A percentile compares a stretch with the other conserved stretches of the same genome.
These are phyloP conservation scores for Torulaspora microellipsoides DNA, from an alignment of 805 yeast genomes.

Conservation along the genomic window DNA sequence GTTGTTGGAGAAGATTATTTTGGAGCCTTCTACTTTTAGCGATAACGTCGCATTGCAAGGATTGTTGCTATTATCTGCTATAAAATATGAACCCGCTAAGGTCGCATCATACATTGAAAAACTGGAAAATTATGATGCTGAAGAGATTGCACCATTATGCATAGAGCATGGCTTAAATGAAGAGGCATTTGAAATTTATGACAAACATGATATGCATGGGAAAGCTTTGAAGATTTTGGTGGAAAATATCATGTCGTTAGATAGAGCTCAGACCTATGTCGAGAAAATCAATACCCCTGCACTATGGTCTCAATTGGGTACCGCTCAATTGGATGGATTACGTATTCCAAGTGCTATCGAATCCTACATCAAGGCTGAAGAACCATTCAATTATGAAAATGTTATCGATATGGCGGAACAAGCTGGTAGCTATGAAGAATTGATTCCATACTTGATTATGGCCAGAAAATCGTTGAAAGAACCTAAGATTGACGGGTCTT, in stretches of 20 bases:
- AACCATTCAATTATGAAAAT: conserved; percentile 82
- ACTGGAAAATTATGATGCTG: conserved; percentile 85
- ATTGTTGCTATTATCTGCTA: conserved; percentile 85
- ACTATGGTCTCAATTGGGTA: conserved; percentile 92
- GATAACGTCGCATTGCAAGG: conserved; percentile 96
- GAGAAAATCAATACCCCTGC: conserved; percentile 82
- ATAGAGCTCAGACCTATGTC: conserved; percentile 90
- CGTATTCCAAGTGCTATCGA: conserved; percentile 87
- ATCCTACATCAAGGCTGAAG: conserved; percentile 87
- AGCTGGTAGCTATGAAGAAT: conserved; percentile 94
- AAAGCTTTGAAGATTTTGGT: conserved; percentile 88
- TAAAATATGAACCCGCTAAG: conserved; percentile 87
- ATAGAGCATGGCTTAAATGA: conserved; percentile 83
- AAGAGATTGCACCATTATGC: conserved; percentile 90
- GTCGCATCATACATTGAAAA: conserved; percentile 82
- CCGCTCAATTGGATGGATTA: conserved; percentile 91
- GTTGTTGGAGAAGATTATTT: conserved; percentile 87
- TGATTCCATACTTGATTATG: conserved; percentile 79
- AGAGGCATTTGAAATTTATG: conserved; percentile 91
- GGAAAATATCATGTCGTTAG: conserved; percentile 89
- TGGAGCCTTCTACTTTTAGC: conserved; percentile 95
- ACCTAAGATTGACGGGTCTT: conserved; percentile 87
- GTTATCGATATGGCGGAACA: conserved; percentile 94
- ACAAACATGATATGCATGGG: conserved; percentile 69
- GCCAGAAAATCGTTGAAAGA: conserved; percentile 90